Percentiles rank a stretch among this genome's conserved stretches.
These are phyloP conservation scores for Cercospora sp. DNA, from an alignment of 2,329 filamentous ascomycete species.

Conservation along the genomic window DNA sequence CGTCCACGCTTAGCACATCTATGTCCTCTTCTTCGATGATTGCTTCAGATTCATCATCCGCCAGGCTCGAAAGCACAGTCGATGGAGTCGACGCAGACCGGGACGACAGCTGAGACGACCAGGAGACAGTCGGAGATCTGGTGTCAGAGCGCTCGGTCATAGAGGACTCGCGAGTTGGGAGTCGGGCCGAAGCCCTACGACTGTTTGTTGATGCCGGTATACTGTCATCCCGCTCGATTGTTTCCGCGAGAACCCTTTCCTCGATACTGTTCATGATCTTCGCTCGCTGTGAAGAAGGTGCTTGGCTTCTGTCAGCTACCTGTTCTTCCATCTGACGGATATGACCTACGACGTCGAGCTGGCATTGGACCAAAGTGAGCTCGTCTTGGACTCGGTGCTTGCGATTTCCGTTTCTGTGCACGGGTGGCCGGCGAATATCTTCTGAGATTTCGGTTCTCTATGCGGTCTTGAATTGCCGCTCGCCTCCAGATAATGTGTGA, in stretches of 20 bases:
- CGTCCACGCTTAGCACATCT: not conserved
- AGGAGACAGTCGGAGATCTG: not conserved
- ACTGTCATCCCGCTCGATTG: not conserved
- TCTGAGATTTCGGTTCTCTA: not conserved
- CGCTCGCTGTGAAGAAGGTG: not conserved
- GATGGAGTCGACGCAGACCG: not conserved
- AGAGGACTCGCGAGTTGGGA: not conserved
- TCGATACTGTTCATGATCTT: not conserved
- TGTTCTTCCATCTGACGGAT: not conserved
- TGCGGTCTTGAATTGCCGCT: not conserved
- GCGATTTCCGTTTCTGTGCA: not conserved
- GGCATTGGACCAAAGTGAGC: not conserved
- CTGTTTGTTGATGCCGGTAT: not conserved
- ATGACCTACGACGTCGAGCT: not conserved
- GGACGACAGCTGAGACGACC: not conserved
- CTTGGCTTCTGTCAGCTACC: not conserved
- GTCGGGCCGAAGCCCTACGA: not conserved
- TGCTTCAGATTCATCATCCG: not conserved
- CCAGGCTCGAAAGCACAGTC: not conserved
- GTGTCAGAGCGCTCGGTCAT: not conserved
- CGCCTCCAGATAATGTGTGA: not conserved
- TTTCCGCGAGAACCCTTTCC: not conserved
- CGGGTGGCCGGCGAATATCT: not conserved
- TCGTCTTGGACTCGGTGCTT: not conserved
- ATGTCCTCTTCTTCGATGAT: not conserved